Base-by-base conservation (phyloP, 768 basidiomycete genomes). In the Leccinum subgranulosum region DNA sequence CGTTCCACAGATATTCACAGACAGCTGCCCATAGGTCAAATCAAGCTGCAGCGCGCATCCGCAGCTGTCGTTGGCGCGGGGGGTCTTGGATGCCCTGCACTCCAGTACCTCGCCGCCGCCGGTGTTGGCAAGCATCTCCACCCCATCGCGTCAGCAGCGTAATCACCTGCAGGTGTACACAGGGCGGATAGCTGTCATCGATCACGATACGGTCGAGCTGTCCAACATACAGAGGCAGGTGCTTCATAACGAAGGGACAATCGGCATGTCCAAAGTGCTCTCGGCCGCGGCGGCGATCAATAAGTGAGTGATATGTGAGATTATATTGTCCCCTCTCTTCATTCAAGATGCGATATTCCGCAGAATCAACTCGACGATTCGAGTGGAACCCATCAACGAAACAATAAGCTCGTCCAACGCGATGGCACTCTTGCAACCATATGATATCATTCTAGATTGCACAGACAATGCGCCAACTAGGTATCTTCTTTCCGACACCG, bases 171-270 rank as follows among this genome's bases (percentile, higher is more conserved):
- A 25, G 31, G 36, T 52, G 53, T n/a, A 3, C 36, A n/a, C 58
- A 96, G 95, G 95, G 12, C 79, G 80, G 41, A 81, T 98, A 51
- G 90, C 86, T 7, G 88, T 98, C 36, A 78, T 96, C 51, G 95
- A 98, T 71, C 88, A 92, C 67, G 95, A 98, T 67, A 74, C 73
- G 5, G 93, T 98, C 52, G 91, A 94, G 59, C 64, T 89, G 2
- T 94, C 92, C 14, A 98, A 98, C 71, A 82, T 96, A 7, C 91
- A 94, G 66, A 80, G 97, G 39, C 97, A 99, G 72, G 83, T 98
- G n/a, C 78, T 99, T 17, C 95, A 98, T 66, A 81, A 82, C 52
- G 84, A 87, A 55, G 71, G 71, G 0, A 83, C 84, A 10, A 72
- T 98, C 15, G 94, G 92, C 9, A 81, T 81, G 75, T 74, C 77